A percentile compares a stretch with the other conserved stretches of the same genome.
Evolutionary conservation across 2,329 filamentous ascomycete genomes (phyloP).

Genomic region (Paracorniculantispora psalliotae): DNA sequence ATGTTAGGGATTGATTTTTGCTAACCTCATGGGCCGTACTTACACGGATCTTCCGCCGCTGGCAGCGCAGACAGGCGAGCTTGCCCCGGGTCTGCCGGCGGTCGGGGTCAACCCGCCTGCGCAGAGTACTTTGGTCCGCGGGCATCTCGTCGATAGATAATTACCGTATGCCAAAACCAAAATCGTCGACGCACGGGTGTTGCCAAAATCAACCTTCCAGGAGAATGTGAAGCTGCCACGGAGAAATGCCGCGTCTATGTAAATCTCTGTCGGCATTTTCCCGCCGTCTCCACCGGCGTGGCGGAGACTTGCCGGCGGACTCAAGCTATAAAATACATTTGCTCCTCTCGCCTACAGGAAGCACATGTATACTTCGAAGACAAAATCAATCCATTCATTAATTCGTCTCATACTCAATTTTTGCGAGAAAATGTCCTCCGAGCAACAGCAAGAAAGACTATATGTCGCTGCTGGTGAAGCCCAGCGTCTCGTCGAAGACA

Average conservation of each 20-base stretch:
- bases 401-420: not conserved
- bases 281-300: not conserved
- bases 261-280: not conserved
- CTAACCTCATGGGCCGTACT: slow-evolving; percentile 2
- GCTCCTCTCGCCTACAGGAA: not conserved
- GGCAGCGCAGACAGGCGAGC: slow-evolving; percentile 34
- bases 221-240: not conserved
- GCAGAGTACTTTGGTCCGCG: not conserved
- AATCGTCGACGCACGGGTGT: no score
- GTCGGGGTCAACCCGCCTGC: slow-evolving; percentile 17
- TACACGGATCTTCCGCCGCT: slow-evolving; percentile 46
- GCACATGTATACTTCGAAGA: no score
- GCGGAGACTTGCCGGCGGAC: slow-evolving; percentile 9
- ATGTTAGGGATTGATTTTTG: not conserved
- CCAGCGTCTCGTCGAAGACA: slow-evolving; percentile 42
- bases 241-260: not conserved
- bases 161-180: no score
- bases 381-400: not conserved
- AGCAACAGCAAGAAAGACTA: slow-evolving; percentile 18
- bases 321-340: not conserved
- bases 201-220: not conserved
- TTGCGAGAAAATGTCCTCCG: slow-evolving; percentile 15
- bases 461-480: slow-evolving; percentile 37
- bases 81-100: slow-evolving; percentile 24
- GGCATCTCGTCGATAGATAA: not conserved